Base-by-base conservation (phyloP, 2,329 filamentous ascomycete genomes). In the Diatrype stigma region DNA sequence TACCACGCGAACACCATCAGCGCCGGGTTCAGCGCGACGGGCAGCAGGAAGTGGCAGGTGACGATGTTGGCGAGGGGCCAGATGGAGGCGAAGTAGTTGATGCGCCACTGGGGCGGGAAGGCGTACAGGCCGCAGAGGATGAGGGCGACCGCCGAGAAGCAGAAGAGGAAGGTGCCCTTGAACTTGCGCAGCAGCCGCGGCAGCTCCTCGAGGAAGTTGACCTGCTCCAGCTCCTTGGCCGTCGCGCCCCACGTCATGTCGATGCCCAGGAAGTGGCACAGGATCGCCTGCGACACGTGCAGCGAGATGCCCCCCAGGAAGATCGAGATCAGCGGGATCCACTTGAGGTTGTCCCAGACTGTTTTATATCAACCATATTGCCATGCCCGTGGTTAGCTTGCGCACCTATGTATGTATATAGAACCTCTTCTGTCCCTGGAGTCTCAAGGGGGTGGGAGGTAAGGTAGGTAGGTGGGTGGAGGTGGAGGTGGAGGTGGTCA, bases 1-100 rank as follows among this genome's bases (percentile, higher is more conserved):
- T 73, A 84, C 73, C 76, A 84, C 42, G 77, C 81, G 61, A 84
- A 82, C 63, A 77, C 73, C 81, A 86, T 85, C 69, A 86, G 63
- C 47, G 79, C 80, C 19, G 83, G 83, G 59, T 86, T 86, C 54
- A 86, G 67, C 51, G 74, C 73, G 46, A 86, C 75, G 10, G 82
- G 82, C 52, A 85, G 65, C 38, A 80, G 65, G 61, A 84, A 80
- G 62, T 85, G 81, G 35, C 71, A 73, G 42, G 74, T 66, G 11
- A 84, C 69, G 35, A 81, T 69, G 37, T 71, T 74, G 21, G 66
- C 67, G 22, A 86, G 64, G 21, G 84, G 83, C 59, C 74, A 82
- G 63, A 87, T 82, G 50, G 82, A 79, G 14, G 80, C 76, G 58
- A 86, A 80, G 49, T 73, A 63, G 19, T 67, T 69, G 62, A 87